Conservation (phyloP, 2,329 filamentous ascomycete species). For the Herpotrichia juniperi region DNA sequence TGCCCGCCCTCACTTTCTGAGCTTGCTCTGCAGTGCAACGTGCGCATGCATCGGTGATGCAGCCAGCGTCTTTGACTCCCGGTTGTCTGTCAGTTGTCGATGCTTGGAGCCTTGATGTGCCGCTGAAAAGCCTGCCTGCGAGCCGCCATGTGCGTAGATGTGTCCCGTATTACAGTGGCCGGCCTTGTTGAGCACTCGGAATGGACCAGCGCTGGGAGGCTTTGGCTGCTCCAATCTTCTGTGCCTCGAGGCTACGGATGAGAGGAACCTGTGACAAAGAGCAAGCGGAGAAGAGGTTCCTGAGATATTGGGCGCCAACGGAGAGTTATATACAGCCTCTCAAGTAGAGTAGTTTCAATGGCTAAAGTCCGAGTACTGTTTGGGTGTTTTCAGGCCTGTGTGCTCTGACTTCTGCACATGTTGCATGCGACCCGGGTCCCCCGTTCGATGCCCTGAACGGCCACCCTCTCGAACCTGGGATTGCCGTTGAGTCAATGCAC, state of each 20-base stretch:
- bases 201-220: constrained; percentile 9
- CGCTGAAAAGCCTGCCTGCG: constrained; percentile 20
- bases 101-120: constrained; percentile 27
- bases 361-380: constrained; percentile 38
- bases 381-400: constrained; percentile 31
- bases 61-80: constrained; percentile 21
- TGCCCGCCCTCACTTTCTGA: constrained; percentile 11
- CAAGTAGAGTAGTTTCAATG: constrained; percentile 40
- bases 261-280: constrained; percentile 31
- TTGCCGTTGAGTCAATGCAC: constrained; percentile 39
- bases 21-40: constrained; percentile 33
- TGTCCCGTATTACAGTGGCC: constrained; percentile 30
- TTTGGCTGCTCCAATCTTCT: constrained; percentile 17
- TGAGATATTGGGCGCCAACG: constrained; percentile 37
- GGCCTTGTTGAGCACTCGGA: constrained; percentile 15
- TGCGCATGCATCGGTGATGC: constrained; percentile 26
- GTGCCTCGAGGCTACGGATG: constrained; percentile 28
- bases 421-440: constrained; percentile 33
- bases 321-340: constrained; percentile 35
- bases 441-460: constrained; percentile 29
- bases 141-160: constrained; percentile 40
- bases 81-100: constrained; percentile 24
- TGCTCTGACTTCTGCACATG: constrained; percentile 22
- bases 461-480: constrained; percentile 37
- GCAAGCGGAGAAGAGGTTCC: constrained; percentile 18